Percentiles rank a stretch among this genome's conserved stretches.
Conservation (phyloP, 2,329 filamentous ascomycete genomes). For the Fusarium pseudocircinatum region DNA sequence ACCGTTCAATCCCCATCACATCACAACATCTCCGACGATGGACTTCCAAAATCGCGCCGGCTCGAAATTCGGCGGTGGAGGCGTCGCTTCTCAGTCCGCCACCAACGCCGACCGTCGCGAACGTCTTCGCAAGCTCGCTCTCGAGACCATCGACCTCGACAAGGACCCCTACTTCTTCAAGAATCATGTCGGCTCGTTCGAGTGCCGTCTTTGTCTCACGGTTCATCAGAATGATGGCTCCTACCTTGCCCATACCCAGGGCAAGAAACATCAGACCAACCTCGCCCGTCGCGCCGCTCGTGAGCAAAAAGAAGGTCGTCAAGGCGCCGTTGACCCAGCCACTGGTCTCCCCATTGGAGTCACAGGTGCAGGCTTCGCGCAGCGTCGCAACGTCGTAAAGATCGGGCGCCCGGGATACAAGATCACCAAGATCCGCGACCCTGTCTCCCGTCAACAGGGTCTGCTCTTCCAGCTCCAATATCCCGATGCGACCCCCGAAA, state of each 20-base stretch:
- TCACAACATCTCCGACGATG: constrained; percentile 53
- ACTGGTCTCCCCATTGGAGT: constrained; percentile 79
- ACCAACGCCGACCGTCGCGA: constrained; percentile 98
- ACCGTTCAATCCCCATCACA: not conserved
- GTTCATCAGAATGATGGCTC: constrained; percentile 99
- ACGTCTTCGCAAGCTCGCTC: constrained; percentile 94
- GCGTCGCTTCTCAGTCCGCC: constrained; percentile 90
- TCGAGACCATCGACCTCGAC: constrained; percentile 98
- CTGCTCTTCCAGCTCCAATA: constrained; percentile 97
- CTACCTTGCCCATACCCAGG: constrained; percentile 98
- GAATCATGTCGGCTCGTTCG: constrained; percentile 98
- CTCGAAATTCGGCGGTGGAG: constrained; percentile 97
- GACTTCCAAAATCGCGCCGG: constrained; percentile 91
- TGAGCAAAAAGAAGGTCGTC: constrained; percentile 88
- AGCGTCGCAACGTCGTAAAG: constrained; percentile 88
- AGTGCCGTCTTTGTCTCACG: constrained; percentile 95
- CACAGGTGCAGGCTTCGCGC: constrained; percentile 70
- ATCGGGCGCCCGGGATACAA: constrained; percentile 97
- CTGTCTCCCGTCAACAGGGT: constrained; percentile 86
- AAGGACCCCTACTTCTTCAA: constrained; percentile 99
- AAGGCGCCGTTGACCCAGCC: constrained; percentile 69
- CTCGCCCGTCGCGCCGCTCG: constrained; percentile 94
- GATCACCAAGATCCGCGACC: constrained; percentile 95
- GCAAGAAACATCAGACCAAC: constrained; percentile 98
- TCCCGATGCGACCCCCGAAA: constrained; percentile 83